Conservation (phyloP, 2,329 filamentous ascomycete genomes). For the Fonsecaea erecta region DNA sequence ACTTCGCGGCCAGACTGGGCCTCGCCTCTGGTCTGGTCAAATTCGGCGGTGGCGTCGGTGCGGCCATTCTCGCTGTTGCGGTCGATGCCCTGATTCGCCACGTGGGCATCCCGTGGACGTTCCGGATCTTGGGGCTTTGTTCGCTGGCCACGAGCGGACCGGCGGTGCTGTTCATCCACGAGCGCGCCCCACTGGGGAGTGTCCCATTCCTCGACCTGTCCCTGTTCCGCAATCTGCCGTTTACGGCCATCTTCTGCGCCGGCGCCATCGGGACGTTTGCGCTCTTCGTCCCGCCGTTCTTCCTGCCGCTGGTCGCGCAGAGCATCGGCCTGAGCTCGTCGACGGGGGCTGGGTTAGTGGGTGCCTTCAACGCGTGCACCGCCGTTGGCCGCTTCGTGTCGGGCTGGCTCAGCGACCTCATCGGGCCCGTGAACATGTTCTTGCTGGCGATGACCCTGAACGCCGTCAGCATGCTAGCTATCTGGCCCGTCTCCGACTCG, state of each 20-base stretch:
- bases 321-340: slow-evolving; percentile 60
- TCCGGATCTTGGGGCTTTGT: slow-evolving; percentile 58
- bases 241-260: slow-evolving; percentile 59
- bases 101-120: slow-evolving; percentile 58
- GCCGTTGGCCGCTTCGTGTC: slow-evolving; percentile 62
- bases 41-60: slow-evolving; percentile 61
- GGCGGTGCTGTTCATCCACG: slow-evolving; percentile 59
- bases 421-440: slow-evolving; percentile 63
- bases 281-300: slow-evolving; percentile 65
- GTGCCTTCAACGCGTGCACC: slow-evolving; percentile 66
- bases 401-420: slow-evolving; percentile 59
- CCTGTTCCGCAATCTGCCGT: slow-evolving; percentile 59
- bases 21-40: slow-evolving; percentile 62
- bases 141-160: slow-evolving; percentile 61
- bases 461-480: slow-evolving; percentile 62
- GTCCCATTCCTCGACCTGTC: slow-evolving; percentile 57
- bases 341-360: slow-evolving; percentile 62
- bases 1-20: slow-evolving; percentile 59
- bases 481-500: slow-evolving; percentile 64
- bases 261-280: slow-evolving; percentile 64
- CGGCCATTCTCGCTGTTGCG: slow-evolving; percentile 57
- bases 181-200: slow-evolving; percentile 49
- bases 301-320: slow-evolving; percentile 61
- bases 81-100: slow-evolving; percentile 55
- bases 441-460: slow-evolving; percentile 55